phyloP scores from a whole-genome alignment of 257 asterid genomes.

The Henckelia pumila region DNA sequence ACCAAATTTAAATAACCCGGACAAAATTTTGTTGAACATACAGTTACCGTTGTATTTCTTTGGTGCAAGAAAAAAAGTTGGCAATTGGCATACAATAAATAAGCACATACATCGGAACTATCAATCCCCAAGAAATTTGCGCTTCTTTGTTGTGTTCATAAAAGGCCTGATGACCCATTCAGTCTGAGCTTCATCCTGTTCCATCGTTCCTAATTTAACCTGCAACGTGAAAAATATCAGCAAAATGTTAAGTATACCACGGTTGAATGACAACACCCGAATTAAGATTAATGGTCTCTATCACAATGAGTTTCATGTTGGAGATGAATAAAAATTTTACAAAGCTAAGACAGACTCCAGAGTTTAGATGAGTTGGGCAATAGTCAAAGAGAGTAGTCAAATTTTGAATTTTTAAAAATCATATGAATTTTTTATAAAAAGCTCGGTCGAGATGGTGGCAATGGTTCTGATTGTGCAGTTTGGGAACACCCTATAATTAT shows the following conservation, averaged over 20 bases:
- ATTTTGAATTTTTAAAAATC: no score
- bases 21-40: neutral
- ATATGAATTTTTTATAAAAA: no score
- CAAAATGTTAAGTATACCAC: neutral
- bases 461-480: no score
- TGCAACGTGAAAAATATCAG: conserved; percentile 31
- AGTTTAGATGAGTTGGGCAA: no score
- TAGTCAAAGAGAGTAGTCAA: no score
- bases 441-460: no score
- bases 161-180: conserved; percentile 67
- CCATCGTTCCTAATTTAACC: conserved; percentile 81
- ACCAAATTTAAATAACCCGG: neutral
- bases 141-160: conserved; percentile 62
- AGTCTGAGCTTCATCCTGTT: conserved; percentile 74
- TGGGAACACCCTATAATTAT: neutral
- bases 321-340: no score
- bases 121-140: conserved; percentile 50
- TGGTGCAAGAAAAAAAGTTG: neutral
- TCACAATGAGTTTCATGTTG: neutral
- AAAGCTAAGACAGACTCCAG: no score
- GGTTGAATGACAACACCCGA: neutral
- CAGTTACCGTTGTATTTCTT: neutral
- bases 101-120: neutral
- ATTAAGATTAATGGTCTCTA: no score
- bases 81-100: neutral